Percentiles rank a stretch among this genome's conserved stretches.
These are phyloP conservation scores for Cladosporium cucumerinum DNA, from an alignment of 2,329 filamentous ascomycete species.

Conservation along the genomic window DNA sequence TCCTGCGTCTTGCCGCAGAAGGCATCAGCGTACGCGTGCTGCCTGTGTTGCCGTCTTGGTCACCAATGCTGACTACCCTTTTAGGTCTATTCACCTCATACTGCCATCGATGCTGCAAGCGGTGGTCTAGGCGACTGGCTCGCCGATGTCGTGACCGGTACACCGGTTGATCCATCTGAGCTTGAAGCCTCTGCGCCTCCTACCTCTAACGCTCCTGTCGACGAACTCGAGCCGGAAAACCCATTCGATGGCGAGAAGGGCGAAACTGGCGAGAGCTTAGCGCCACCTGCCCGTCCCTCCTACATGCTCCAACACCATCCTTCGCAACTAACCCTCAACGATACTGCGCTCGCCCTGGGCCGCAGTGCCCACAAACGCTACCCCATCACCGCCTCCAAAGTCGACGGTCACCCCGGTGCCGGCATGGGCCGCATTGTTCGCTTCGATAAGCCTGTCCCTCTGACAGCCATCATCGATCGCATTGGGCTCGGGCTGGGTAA, in stretches of 20 bases:
- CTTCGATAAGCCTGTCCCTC: slow-evolving; percentile 51
- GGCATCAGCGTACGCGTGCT: slow-evolving; percentile 71
- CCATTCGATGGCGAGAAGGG: slow-evolving; percentile 8
- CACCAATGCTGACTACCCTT: slow-evolving; percentile 55
- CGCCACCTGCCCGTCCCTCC: slow-evolving; percentile 38
- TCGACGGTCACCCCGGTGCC: slow-evolving; percentile 45
- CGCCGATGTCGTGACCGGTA: slow-evolving; percentile 73
- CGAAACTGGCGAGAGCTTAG: slow-evolving; percentile 34
- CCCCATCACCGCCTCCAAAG: slow-evolving; percentile 51
- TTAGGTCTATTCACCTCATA: slow-evolving; percentile 84
- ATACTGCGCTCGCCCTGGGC: slow-evolving; percentile 38
- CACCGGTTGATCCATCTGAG: slow-evolving; percentile 33
- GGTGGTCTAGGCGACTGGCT: slow-evolving; percentile 93
- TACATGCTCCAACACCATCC: slow-evolving; percentile 49
- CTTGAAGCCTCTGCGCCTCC: slow-evolving; percentile 17
- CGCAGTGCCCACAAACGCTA: slow-evolving; percentile 49
- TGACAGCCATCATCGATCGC: slow-evolving; percentile 59
- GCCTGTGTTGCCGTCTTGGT: slow-evolving; percentile 59
- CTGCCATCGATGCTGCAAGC: slow-evolving; percentile 82
- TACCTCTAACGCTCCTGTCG: slow-evolving; percentile 4
- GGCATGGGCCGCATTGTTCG: slow-evolving; percentile 61
- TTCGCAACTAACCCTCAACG: slow-evolving; percentile 40
- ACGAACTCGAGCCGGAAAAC: slow-evolving; percentile 12
- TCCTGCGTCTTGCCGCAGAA: slow-evolving; percentile 76
- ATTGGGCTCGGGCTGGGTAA: slow-evolving; percentile 63